Percentiles rank a stretch among this genome's conserved stretches.
Evolutionary conservation across 1,139 yeast genomes (phyloP).

Genomic region (Scheffersomyces insectosa): DNA sequence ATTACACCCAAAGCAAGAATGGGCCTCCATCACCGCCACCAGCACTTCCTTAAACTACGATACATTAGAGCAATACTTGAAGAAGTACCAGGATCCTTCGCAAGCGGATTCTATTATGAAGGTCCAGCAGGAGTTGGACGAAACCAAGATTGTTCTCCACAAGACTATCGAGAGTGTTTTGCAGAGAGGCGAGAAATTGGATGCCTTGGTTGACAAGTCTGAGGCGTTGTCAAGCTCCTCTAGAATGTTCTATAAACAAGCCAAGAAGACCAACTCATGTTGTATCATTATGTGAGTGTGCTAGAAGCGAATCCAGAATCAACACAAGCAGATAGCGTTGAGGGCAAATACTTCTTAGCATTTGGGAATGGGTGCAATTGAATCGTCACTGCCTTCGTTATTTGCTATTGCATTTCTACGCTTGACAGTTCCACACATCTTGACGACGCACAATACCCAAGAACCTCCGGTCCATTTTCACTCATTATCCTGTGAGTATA

Average conservation of each 20-base stretch:
- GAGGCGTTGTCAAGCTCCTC: constrained; percentile 89
- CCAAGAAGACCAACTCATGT: constrained; percentile 95
- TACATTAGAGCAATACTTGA: constrained; percentile 67
- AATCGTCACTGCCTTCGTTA: too few relatives aligned
- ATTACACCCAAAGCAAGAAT: constrained; percentile 73
- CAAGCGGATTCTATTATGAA: constrained; percentile 97
- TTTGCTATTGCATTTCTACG: too few relatives aligned
- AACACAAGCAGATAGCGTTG: too few relatives aligned
- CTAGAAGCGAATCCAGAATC: too few relatives aligned
- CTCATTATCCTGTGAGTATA: too few relatives aligned
- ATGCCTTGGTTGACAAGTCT: constrained; percentile 89
- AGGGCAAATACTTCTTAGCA: too few relatives aligned
- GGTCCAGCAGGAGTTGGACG: constrained; percentile 97
- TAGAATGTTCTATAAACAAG: constrained; percentile 94
- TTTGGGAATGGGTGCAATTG: too few relatives aligned
- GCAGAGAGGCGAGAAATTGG: constrained; percentile 95
- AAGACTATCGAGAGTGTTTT: constrained; percentile 93
- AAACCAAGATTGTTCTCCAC: constrained; percentile 93
- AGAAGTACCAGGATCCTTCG: constrained; percentile 91
- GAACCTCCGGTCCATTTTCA: too few relatives aligned
- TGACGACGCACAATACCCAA: too few relatives aligned
- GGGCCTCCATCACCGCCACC: constrained; percentile 60
- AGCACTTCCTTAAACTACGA: constrained; percentile 52
- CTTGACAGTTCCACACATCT: too few relatives aligned
- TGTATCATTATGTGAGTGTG: constrained; percentile 67